Evolutionary conservation across 208 protist species (phyloP), one percentile per base, ranked within the genome.

Genomic region (Herpetomonas samuelpessoai): DNA sequence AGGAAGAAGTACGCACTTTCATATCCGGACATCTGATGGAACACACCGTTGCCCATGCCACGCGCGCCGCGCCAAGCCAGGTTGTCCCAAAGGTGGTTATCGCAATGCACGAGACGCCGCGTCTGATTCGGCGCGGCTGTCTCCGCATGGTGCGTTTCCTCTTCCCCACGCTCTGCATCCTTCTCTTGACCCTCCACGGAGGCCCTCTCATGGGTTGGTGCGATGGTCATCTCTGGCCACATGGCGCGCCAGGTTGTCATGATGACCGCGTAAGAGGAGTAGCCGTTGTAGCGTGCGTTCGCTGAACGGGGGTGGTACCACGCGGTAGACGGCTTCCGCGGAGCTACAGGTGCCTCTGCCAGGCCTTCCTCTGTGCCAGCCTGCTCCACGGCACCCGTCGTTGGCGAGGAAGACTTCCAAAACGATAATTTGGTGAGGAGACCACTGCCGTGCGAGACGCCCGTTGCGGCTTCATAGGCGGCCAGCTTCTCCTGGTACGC

Each of bases 1-100:
- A 87, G 27, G 46, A 89, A 92, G 47, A 85, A 92, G 76, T 91
- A 88, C 84, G 89, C 82, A 0, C 91, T 24, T 54, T 96, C 90
- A 62, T 93, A 93, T 28, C 83, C 14, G 30, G 70, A 63, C 0
- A 58, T 64, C 68, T 93, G 80, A 31, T 82, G 79, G 60, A 81
- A 93, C 29, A 69, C 50, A 10, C 65, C 86, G 19, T 96, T 92
- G 22, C 80, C 26, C 38, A 84, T 60, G 2, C 90, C 90, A 12
- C 80, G 75, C 3, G 65, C 1, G 25, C 77, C 90, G 18, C 66
- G 31, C 87, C 86, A 96, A 0, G 74, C 68, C 12, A 83, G 54
- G 54, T 84, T 93, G 69, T 81, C 51, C 82, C 84, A 95, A 3
- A 91, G 31, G 62, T 92, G 85, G 49, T 91, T 52, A 48, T 89